phyloP scores from a whole-genome alignment of 371 early-diverging fungal species.

The Parasitella parasitica region DNA sequence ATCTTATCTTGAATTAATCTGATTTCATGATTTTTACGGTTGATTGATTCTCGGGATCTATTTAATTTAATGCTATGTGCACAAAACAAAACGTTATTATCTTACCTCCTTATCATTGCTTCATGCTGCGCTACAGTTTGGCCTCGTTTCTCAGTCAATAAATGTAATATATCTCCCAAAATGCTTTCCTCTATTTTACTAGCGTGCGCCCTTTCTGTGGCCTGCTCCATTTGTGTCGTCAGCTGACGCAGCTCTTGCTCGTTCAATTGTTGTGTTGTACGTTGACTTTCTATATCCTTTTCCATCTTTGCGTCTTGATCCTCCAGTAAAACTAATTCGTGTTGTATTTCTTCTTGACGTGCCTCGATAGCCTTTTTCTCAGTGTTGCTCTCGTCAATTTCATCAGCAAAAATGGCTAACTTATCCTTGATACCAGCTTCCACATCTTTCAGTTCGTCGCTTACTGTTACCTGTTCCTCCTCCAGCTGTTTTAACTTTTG shows the following conservation, averaged over 20 bases:
- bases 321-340: background rate
- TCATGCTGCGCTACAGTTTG: background rate
- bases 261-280: background rate
- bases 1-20: background rate
- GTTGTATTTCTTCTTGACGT: background rate
- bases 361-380: background rate
- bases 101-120: background rate
- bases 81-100: background rate
- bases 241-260: background rate
- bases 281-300: background rate
- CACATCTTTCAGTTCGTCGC: background rate
- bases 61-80: background rate
- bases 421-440: background rate
- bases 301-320: background rate
- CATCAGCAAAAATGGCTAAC: background rate
- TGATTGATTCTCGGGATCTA: background rate
- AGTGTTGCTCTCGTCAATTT: background rate
- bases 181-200: background rate
- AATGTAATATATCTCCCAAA: background rate
- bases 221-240: background rate
- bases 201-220: background rate
- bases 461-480: background rate
- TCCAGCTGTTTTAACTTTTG: background rate
- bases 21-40: background rate
- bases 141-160: background rate